Base-by-base conservation (phyloP, 371 early-diverging fungal genomes). In the Mucor piriformis region DNA sequence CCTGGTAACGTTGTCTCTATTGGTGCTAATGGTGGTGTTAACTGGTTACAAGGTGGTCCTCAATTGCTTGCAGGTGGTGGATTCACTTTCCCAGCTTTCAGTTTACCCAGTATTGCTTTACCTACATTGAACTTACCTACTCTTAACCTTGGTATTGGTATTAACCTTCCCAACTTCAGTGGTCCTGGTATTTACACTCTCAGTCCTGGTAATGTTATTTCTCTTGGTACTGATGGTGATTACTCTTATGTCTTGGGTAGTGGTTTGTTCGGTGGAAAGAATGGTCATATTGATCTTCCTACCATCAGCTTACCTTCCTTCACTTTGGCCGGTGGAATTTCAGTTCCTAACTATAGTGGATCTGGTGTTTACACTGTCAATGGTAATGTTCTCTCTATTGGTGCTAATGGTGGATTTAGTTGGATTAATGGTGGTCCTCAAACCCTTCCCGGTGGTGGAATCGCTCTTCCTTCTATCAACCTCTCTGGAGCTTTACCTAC, bases 181-280 rank as follows among this genome's bases (percentile, higher is more conserved):
- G 60, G 60, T 20, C 47, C 53, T 15, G 60, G 60, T 10, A 37
- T 47, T 20, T 60, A 60, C 10, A 47, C 60, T 12, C 18, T 58
- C 25, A 44, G 53, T 42, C 18, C 40, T 7, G 37, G 29, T 16
- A 24, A 24, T 34, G 38, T 60, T 15, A n/a, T 53, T 7, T 52
- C 48, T 21, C 23, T 60, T 37, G 21, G 3, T 37, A 6, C 57
- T 37, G 6, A 24, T 16, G 57, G 57, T 37, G 12, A 13, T 18
- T 57, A 57, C 18, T 24, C 47, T 8, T 57, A 48, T 27, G 5
- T 57, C 11, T 10, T 35, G 15, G 57, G 57, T 21, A 47, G 13
- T 37, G 57, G 25, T 13, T 38, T 23, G 10, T 38, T 24, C 6
- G 52, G 47, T 13, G 43, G 13, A n/a, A 42, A 20, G 10, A 20